Base-by-base conservation (phyloP, 2,329 filamentous ascomycete genomes). In the Geoglossum cookeanum region DNA sequence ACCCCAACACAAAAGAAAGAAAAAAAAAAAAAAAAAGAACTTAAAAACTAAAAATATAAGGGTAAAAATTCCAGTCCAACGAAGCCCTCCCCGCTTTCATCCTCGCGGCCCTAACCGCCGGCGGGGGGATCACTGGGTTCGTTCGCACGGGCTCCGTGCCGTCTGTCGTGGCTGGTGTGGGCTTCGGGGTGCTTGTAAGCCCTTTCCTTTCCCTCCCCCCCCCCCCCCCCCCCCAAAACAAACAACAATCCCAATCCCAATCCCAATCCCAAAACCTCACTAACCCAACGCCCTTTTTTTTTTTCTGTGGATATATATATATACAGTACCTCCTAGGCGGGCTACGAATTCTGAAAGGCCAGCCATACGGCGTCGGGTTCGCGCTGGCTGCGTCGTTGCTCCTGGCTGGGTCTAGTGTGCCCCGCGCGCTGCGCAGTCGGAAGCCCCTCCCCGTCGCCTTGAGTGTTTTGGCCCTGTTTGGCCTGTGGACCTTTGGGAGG, bases 111-210 rank as follows among this genome's bases (percentile, higher is more conserved):
- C 76, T 97, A 59, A 96, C 90, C 59, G 88, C 90, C 55, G 78
- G 84, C 58, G 92, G 92, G 64, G 92, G 92, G 62, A 84, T 87
- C 59, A 85, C 86, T 67, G 92, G 92, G 67, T 98, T 88, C 71
- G 75, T 84, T 49, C 83, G 84, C 68, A 92, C 90, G 0, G 80
- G 87, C 59, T 97, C 90, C 29, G 69, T 95, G 55, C 91, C 91
- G 42, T 95, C 89, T 11, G 77, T 97, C 63, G 81, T 80, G 11
- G 92, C 92, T 13, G 92, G 92, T 56, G 75, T 87, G 63, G 83
- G 84, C 37, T 89, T 98, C 62, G 92, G 92, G 51, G 72, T 76
- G 15, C 71, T 87, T 59, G 75, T 78, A 73, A 29, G 67, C 63
- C 37, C 13, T 55, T 35, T 33, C 51, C 22, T 17, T 13, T 45